These are phyloP conservation scores for Phytopythium ostracodes DNA, from an alignment of 352 stramenopile genomes.

Conservation along the genomic window DNA sequence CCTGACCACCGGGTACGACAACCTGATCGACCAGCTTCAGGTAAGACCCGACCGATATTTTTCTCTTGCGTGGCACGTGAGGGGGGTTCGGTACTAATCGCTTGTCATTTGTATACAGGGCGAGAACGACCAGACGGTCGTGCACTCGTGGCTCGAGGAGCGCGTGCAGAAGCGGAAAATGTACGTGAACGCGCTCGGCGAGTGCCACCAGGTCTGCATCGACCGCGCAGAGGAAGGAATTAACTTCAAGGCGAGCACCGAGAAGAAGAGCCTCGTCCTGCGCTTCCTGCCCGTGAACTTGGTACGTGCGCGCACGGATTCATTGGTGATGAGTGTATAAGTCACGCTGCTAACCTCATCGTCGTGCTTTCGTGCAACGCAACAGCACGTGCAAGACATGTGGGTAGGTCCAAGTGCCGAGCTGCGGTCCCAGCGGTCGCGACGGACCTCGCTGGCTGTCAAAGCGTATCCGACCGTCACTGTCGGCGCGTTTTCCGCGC, in stretches of 20 bases:
- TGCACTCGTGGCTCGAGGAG: constrained; percentile 71
- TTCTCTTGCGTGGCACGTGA: no score
- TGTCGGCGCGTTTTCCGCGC: constrained; percentile 73
- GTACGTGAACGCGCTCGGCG: constrained; percentile 63
- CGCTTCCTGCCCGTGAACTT: constrained; percentile 81
- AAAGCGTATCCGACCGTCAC: constrained; percentile 70
- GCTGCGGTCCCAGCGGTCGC: constrained; percentile 57
- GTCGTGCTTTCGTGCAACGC: not conserved
- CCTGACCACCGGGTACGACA: constrained; percentile 64
- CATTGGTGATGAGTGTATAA: not conserved
- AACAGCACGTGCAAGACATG: constrained; percentile 77
- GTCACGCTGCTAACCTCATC: not conserved
- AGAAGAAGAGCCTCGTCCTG: constrained; percentile 74
- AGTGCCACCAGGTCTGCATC: constrained; percentile 70
- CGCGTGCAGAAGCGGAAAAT: constrained; percentile 56
- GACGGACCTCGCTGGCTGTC: constrained; percentile 54
- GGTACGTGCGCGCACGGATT: constrained; percentile 27
- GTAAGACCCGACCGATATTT: constrained; percentile 45
- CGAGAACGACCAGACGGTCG: constrained; percentile 69
- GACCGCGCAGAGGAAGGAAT: constrained; percentile 59
- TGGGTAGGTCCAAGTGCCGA: constrained; percentile 71
- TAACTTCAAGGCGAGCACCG: constrained; percentile 80
- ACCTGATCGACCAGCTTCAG: constrained; percentile 85
- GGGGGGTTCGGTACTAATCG: constrained; percentile 30
- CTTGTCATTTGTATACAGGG: constrained; percentile 19